Percentiles rank a stretch among this genome's conserved stretches.
phyloP scores from a whole-genome alignment of 1,284 basidiomycete species.

The Papiliotrema flavescens region DNA sequence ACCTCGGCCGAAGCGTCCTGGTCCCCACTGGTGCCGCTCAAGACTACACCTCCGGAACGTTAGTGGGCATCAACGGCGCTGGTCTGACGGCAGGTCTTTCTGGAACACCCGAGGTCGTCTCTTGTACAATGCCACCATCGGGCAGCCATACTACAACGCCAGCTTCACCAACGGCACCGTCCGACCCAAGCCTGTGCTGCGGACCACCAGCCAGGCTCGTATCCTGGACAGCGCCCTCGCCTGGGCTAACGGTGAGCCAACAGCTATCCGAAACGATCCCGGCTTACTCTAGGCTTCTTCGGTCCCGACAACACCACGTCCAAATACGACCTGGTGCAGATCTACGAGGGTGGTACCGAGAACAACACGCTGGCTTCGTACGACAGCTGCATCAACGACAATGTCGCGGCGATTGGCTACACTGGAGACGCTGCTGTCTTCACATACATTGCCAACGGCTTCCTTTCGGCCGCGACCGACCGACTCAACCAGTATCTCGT shows the following conservation, averaged over 20 bases:
- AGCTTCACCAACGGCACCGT: constrained; percentile 5
- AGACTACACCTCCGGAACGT: constrained; percentile 8
- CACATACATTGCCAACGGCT: constrained; percentile 14
- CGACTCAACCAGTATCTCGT: constrained; percentile 20
- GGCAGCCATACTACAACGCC: constrained; percentile 10
- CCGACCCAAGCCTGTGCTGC: constrained; percentile 2
- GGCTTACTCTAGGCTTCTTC: too few species aligned
- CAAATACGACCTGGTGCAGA: constrained; percentile 9
- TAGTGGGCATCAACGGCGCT: neutral
- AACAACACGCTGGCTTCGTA: constrained; percentile 17
- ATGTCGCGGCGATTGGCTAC: constrained; percentile 6
- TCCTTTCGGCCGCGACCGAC: constrained; percentile 22
- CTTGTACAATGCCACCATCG: constrained; percentile 10
- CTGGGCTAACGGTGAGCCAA: constrained; percentile 7
- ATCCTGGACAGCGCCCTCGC: constrained; percentile 10
- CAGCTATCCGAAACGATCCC: too few species aligned
- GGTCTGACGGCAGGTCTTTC: neutral
- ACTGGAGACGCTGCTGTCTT: constrained; percentile 12
- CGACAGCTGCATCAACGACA: constrained; percentile 13
- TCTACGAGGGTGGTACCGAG: constrained; percentile 11
- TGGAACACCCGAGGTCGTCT: constrained; percentile 10
- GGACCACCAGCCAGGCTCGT: constrained; percentile 4
- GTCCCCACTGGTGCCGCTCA: constrained; percentile 8
- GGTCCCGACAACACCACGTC: constrained; percentile 5
- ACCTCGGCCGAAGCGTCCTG: constrained; percentile 3